phyloP scores from a whole-genome alignment of 192 early-diverging fungal genomes.

The Diversispora epigaea region DNA sequence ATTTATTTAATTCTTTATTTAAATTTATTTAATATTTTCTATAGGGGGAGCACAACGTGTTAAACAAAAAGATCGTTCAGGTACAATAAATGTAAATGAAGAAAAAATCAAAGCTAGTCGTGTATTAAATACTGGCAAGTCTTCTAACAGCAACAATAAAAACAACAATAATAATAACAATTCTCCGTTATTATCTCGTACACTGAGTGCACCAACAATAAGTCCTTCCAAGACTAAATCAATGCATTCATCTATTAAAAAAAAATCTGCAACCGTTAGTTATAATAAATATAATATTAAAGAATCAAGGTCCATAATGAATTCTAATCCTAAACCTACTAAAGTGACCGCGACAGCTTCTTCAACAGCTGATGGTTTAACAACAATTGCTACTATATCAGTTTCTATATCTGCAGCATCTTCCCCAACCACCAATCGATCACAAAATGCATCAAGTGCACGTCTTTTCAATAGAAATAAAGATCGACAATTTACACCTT shows the following conservation, averaged over 20 bases:
- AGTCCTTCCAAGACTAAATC: not conserved
- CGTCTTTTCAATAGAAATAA: not conserved
- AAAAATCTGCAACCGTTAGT: not conserved
- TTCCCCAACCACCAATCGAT: not conserved
- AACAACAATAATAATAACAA: not conserved
- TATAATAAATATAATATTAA: not conserved
- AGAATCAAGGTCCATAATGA: not conserved
- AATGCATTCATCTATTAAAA: not conserved
- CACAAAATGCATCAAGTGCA: not conserved
- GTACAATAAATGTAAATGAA: constrained; percentile 6
- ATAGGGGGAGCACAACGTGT: constrained; percentile 25
- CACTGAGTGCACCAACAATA: not conserved
- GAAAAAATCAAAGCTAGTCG: constrained; percentile 26
- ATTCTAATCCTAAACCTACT: constrained; percentile 1
- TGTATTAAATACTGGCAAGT: constrained; percentile 9
- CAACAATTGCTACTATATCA: not conserved
- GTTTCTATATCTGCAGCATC: constrained; percentile 4
- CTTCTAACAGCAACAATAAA: not conserved
- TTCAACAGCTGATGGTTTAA: not conserved
- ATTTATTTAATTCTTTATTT: constrained; percentile 8
- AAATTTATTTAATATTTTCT: not conserved
- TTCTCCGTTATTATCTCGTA: not conserved
- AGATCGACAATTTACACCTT: constrained; percentile 10
- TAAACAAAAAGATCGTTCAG: not conserved
- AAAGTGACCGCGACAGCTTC: constrained; percentile 8